Percentiles rank a stretch among this genome's conserved stretches.
Evolutionary conservation across 2,329 filamentous ascomycete genomes (phyloP).

Genomic region (Aspergillus costaricaensis): DNA sequence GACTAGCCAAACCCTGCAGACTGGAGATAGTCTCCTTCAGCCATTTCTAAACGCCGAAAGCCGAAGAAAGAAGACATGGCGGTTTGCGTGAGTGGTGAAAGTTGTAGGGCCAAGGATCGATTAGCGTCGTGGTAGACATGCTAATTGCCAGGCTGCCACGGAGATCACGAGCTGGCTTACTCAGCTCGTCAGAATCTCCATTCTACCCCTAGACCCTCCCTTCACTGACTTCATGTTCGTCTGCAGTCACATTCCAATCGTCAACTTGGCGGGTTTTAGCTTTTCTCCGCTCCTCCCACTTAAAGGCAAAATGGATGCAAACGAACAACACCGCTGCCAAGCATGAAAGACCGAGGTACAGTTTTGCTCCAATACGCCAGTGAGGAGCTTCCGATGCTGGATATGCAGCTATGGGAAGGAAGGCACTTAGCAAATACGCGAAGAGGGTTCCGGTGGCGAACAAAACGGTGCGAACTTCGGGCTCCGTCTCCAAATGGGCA

Average conservation of each 20-base stretch:
- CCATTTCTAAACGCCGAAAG: neutral
- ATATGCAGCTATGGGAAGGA: conserved; percentile 11
- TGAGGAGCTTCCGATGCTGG: conserved; percentile 9
- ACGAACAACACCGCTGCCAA: conserved; percentile 8
- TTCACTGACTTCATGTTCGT: neutral
- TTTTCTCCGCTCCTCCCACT: neutral
- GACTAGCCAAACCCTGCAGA: too few species aligned
- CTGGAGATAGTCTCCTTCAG: too few species aligned
- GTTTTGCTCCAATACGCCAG: conserved; percentile 13
- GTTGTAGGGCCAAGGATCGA: too few species aligned
- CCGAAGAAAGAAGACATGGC: neutral
- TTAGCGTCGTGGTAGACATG: too few species aligned
- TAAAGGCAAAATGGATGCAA: conserved; percentile 3
- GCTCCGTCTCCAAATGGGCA: conserved; percentile 7
- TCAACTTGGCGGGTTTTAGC: too few species aligned
- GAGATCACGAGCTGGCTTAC: too few species aligned
- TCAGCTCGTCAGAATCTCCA: neutral
- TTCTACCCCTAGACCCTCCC: neutral
- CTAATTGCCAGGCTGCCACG: too few species aligned
- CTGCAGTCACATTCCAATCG: neutral
- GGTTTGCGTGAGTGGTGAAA: too few species aligned
- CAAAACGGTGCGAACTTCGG: conserved; percentile 10
- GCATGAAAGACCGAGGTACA: conserved; percentile 7
- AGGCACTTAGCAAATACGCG: conserved; percentile 9
- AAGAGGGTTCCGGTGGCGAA: conserved; percentile 11